Base-by-base conservation (phyloP, 306 rosid species). In the Cucumis hystrix region DNA sequence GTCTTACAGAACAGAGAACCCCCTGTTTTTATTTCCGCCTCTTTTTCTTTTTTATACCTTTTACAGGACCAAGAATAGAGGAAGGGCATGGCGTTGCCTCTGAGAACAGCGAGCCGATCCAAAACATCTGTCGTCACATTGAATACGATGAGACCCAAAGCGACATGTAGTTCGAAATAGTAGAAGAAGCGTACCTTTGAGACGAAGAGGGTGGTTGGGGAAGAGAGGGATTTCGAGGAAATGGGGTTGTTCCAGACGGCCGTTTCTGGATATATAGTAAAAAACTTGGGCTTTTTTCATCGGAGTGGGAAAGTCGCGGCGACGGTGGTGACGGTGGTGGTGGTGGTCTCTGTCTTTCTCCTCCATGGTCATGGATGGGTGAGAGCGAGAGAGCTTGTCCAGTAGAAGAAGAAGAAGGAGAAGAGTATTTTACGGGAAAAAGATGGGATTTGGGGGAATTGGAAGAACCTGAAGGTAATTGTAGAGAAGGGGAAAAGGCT, bases 41-140 rank as follows among this genome's bases (percentile, higher is more conserved):
- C 25, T 23, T 23, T 10, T 14, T 10, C 16, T 11, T 23, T 13
- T 61, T 12, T 18, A 5, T 21, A 91, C 98, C 96, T 87, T 83
- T 91, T 94, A 79, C 97, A 90, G 25, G 98, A 94, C 98, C 98
- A 94, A 63, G 97, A 90, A 78, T 90, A 94, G 12, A 88, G 88
- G 7, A 87, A 76, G 4, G 96, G 97, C 96, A 94, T 91, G 81
- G 89, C 95, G 76, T 83, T 91, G 23, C 97, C 98, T 78, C 98
- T 83, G 0, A 94, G 89, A 4, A 84, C 83, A 17, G 89, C 83
- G 10, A 94, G 89, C 25, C 98, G 86, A 60, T 91, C 94, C 75
- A 89, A 80, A 1, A 90, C 96, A 87, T 91, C 96, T 91, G 79
- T 49, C 18, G 43, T 54, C 59, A 7, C 10, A 51, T 11, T 21